A percentile compares a stretch with the other conserved stretches of the same genome.
phyloP scores from a whole-genome alignment of 805 yeast species.

The Metschnikowia reukaufii region DNA sequence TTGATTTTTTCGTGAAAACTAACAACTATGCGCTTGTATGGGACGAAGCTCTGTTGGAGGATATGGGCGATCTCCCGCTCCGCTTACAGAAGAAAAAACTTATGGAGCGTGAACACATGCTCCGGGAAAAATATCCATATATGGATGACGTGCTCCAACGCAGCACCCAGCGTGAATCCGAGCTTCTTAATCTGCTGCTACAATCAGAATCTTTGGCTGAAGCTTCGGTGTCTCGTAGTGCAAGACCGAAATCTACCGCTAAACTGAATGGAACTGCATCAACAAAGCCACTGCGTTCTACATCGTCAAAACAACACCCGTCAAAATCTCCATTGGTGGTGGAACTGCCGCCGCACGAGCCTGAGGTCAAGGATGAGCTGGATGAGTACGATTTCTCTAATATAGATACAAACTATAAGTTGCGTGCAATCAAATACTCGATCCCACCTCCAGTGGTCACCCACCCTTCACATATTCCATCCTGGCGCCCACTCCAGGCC shows the following conservation, averaged over 20 bases:
- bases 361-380: conserved; percentile 1
- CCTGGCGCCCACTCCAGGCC: conserved; percentile 35
- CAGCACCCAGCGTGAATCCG: conserved; percentile 24
- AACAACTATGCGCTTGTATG: conserved; percentile 32
- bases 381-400: conserved; percentile 7
- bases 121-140: conserved; percentile 38
- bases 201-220: not conserved
- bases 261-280: not conserved
- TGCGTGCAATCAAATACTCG: conserved; percentile 31
- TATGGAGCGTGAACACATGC: conserved; percentile 32
- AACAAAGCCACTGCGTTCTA: not conserved
- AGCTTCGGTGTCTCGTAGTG: not conserved
- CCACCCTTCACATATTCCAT: conserved; percentile 46
- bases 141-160: conserved; percentile 28
- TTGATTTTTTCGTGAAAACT: conserved; percentile 30
- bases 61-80: conserved; percentile 35
- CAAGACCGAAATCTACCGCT: not conserved
- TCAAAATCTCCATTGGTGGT: not conserved
- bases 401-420: conserved; percentile 23
- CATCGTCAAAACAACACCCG: not conserved
- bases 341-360: not conserved
- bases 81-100: conserved; percentile 40
- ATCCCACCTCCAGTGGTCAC: conserved; percentile 39
- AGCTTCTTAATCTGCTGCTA: conserved; percentile 16
- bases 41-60: conserved; percentile 27